These are phyloP conservation scores for Pelargonium exstipulatum DNA, from an alignment of 441 rosid genomes.

Conservation along the genomic window DNA sequence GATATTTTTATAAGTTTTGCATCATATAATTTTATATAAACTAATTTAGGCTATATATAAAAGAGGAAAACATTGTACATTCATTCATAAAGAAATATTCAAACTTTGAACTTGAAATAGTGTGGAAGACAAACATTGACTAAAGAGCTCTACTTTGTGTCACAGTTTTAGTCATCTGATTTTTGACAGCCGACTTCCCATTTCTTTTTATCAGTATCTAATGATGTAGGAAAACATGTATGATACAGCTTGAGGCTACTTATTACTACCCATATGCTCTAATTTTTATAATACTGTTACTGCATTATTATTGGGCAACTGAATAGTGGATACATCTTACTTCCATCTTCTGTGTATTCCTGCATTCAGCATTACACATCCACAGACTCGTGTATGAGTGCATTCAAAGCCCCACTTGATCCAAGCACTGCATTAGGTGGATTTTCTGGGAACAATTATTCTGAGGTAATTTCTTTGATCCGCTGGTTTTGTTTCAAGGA, in stretches of 20 bases:
- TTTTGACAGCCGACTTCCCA: neutral
- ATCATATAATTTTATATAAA: no score
- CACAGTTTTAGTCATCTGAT: neutral
- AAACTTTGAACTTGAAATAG: no score
- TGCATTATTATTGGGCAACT: conserved; percentile 3
- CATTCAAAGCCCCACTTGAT: conserved; percentile 71
- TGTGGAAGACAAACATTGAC: no score
- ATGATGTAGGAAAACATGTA: neutral
- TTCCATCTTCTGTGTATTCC: conserved; percentile 20
- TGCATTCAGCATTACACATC: conserved; percentile 60
- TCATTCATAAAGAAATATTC: no score
- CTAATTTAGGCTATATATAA: no score
- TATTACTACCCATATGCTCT: neutral
- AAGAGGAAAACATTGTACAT: no score
- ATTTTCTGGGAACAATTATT: conserved; percentile 53
- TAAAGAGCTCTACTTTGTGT: no score
- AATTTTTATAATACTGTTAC: neutral
- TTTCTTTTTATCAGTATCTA: neutral
- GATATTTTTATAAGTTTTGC: no score
- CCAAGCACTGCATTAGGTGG: conserved; percentile 74
- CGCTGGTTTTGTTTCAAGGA: conserved; percentile 18
- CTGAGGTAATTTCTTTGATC: conserved; percentile 49
- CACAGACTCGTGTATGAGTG: conserved; percentile 58
- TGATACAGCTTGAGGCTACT: conserved; percentile 15
- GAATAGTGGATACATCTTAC: conserved; percentile 9